Conservation (phyloP, 306 rosid genomes). For the Urtica urens region DNA sequence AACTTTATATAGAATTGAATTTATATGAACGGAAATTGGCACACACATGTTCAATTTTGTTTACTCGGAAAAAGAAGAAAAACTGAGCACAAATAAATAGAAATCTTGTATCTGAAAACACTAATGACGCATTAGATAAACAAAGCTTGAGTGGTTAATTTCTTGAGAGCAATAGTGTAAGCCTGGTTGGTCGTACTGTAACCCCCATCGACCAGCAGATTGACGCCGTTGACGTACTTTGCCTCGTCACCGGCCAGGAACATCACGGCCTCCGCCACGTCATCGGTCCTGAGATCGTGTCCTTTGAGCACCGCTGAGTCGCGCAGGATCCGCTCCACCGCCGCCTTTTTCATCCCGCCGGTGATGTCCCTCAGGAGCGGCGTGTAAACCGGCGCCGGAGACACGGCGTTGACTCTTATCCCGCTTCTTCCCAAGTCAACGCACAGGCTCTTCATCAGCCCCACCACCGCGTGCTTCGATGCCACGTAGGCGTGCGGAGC, state of each 20-base stretch:
- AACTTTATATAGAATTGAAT: too few relatives aligned
- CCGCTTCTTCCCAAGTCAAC: constrained; percentile 72
- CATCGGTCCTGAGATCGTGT: constrained; percentile 39
- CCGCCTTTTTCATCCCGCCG: constrained; percentile 30
- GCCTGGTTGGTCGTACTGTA: too few relatives aligned
- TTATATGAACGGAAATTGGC: too few relatives aligned
- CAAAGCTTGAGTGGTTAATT: too few relatives aligned
- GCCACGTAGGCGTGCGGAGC: constrained; percentile 59
- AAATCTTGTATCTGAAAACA: too few relatives aligned
- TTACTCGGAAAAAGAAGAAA: too few relatives aligned
- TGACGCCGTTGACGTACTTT: constrained; percentile 64
- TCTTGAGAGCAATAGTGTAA: too few relatives aligned
- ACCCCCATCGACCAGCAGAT: constrained; percentile 61
- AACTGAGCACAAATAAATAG: too few relatives aligned
- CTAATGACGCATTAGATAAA: too few relatives aligned
- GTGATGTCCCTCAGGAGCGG: constrained; percentile 44
- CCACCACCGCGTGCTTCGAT: constrained; percentile 69
- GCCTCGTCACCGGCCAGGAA: constrained; percentile 68
- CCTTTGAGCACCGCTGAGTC: constrained; percentile 46
- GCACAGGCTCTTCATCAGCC: constrained; percentile 54
- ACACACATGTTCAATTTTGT: too few relatives aligned
- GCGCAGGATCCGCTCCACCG: constrained; percentile 28
- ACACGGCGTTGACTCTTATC: constrained; percentile 63
- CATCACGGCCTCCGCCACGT: constrained; percentile 71
- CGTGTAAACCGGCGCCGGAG: constrained; percentile 48